Evolutionary conservation across 176 grass and related monocot species (phyloP), one percentile per base, ranked within the genome.

Genomic region (Stipa capillata): DNA sequence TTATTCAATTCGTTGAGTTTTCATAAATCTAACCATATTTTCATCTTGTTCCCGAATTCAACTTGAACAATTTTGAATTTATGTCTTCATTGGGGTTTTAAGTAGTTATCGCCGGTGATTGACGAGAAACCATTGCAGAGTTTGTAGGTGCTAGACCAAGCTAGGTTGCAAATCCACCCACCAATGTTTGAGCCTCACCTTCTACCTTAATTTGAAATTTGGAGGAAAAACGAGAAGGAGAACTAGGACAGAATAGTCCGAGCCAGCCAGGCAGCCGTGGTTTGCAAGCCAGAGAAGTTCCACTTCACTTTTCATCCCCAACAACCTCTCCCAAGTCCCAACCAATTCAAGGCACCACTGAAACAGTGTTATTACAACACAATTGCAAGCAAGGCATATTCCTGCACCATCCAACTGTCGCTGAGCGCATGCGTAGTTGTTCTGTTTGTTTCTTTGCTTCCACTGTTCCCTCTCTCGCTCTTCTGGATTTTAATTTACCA

Each of bases 361-460:
- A 17, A n/a, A 20, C 4, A 37, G 5, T 33, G 56, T 47, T 15
- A 59, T 44, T 31, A 31, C 23, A 15, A 10, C 73, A 44, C 24
- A 60, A 32, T 28, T 32, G 56, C 27, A 62, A 77, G 74, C 74
- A 77, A 77, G 55, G 74, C 74, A 77, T 77, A 34, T 61, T 77
- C 73, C 17, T 35, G 29, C 27, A 20, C 14, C 69, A n/a, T n/a
- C n/a, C 45, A 34, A 72, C 69, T 72, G 69, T 35, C 1, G 15
- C 27, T 31, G 68, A 50, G 23, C 25, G 17, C 17, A n/a, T 11
- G 65, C 39, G 6, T 29, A 17, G 16, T n/a, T 49, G 15, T 23
- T 28, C 14, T 29, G 15, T 18, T 49, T 48, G 43, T 31, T 59
- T 59, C 56, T 59, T 31, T 32, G 27, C 27, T 27, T 58, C 8